Conservation (phyloP, 2,329 filamentous ascomycete genomes). For the Curvularia eragrostidis region DNA sequence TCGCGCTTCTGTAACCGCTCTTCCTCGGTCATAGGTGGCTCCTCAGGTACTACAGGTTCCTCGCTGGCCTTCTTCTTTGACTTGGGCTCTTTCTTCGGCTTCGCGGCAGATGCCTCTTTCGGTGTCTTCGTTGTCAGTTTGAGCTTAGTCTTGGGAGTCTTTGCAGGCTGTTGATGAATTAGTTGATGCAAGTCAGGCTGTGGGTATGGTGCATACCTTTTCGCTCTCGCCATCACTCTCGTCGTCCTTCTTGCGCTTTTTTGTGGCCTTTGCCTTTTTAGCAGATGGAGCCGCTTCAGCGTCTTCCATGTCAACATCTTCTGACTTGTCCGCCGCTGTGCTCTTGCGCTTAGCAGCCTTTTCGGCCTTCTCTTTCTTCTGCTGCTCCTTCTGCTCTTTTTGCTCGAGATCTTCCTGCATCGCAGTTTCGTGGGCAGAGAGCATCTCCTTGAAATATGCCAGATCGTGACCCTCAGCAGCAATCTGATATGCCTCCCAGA, state of each 20-base stretch:
- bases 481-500: constrained; percentile 80
- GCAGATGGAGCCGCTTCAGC: constrained; percentile 46
- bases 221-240: constrained; percentile 73
- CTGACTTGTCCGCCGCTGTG: constrained; percentile 38
- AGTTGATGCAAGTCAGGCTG: constrained; percentile 21
- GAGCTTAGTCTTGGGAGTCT: constrained; percentile 59
- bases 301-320: constrained; percentile 51
- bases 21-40: constrained; percentile 61
- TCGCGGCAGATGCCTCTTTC: constrained; percentile 49
- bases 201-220: constrained; percentile 53
- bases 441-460: constrained; percentile 81
- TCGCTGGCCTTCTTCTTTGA: constrained; percentile 57
- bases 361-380: constrained; percentile 66
- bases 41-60: constrained; percentile 58
- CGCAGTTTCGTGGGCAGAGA: constrained; percentile 65
- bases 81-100: constrained; percentile 68
- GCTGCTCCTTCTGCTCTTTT: constrained; percentile 67
- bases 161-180: constrained; percentile 52
- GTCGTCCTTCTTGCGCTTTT: constrained; percentile 80
- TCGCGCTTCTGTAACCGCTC: constrained; percentile 64
- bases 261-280: constrained; percentile 47
- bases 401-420: constrained; percentile 66
- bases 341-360: constrained; percentile 59
- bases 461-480: constrained; percentile 80
- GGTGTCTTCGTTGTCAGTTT: constrained; percentile 55